phyloP scores from a whole-genome alignment of 257 asterid genomes.

The Anisodus acutangulus region DNA sequence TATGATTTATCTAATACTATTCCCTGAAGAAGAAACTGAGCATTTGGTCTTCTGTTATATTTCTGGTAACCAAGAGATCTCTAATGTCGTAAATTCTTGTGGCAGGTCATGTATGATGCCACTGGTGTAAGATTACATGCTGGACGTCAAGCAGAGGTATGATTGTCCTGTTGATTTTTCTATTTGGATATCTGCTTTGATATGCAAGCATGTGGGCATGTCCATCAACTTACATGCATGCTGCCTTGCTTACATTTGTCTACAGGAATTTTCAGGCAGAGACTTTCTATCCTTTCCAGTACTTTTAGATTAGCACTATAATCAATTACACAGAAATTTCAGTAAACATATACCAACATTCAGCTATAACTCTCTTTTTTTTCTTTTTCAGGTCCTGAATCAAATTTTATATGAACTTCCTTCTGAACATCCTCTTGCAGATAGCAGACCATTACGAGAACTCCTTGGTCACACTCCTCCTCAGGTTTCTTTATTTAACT shows the following conservation, averaged over 20 bases:
- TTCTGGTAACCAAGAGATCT: slow-evolving; percentile 21
- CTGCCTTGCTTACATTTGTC: background rate
- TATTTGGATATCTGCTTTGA: slow-evolving; percentile 22
- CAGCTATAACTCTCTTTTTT: background rate
- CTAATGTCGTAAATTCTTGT: slow-evolving; percentile 13
- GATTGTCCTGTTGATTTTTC: slow-evolving; percentile 6
- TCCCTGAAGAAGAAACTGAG: slow-evolving; percentile 14
- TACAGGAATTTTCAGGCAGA: slow-evolving; percentile 11
- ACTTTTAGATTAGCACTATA: background rate
- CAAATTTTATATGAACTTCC: slow-evolving; percentile 36
- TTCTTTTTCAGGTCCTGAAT: slow-evolving; percentile 31
- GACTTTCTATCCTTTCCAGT: background rate
- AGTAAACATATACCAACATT: slow-evolving; percentile 9
- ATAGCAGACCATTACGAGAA: slow-evolving; percentile 34
- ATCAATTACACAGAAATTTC: slow-evolving; percentile 14
- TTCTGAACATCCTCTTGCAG: slow-evolving; percentile 35
- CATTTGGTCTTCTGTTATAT: slow-evolving; percentile 16
- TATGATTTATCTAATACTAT: background rate
- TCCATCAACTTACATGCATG: slow-evolving; percentile 16
- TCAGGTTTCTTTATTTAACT: slow-evolving; percentile 31
- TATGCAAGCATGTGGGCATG: background rate
- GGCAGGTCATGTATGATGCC: slow-evolving; percentile 41
- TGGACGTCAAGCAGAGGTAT: slow-evolving; percentile 39
- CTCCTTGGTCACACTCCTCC: slow-evolving; percentile 38
- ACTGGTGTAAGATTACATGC: slow-evolving; percentile 39